Evolutionary conservation across 768 basidiomycete genomes (phyloP).

Genomic region (Tricholomella constricta): DNA sequence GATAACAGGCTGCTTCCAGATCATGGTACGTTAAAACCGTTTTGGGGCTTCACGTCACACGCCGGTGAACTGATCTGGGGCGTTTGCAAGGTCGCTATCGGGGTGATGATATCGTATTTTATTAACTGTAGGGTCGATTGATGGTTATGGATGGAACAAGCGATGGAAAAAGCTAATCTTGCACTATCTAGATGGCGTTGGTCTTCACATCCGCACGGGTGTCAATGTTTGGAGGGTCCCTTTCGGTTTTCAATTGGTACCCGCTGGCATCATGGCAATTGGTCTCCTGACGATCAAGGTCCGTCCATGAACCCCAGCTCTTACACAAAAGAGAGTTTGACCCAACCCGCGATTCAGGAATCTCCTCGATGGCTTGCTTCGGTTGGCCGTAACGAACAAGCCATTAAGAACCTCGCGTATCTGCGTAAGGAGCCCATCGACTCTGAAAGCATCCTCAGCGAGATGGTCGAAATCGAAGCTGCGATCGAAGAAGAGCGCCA

Average conservation of each 20-base stretch:
- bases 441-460: slow-evolving; percentile 50
- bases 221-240: slow-evolving; percentile 68
- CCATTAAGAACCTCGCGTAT: slow-evolving; percentile 62
- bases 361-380: slow-evolving; percentile 80
- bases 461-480: slow-evolving; percentile 81
- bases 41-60: background rate
- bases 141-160: background rate
- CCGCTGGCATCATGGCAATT: slow-evolving; percentile 69
- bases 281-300: slow-evolving; percentile 71
- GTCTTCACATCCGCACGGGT: slow-evolving; percentile 50
- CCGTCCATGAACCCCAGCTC: background rate
- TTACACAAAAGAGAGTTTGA: too few relatives aligned
- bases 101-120: slow-evolving; percentile 86
- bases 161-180: background rate
- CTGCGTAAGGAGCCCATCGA: slow-evolving; percentile 50
- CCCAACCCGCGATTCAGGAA: slow-evolving; percentile 42
- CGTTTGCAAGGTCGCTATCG: slow-evolving; percentile 57
- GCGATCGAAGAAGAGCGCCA: slow-evolving; percentile 74
- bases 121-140: slow-evolving; percentile 69
- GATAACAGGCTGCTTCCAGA: slow-evolving; percentile 85
- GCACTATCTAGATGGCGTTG: slow-evolving; percentile 54
- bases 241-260: slow-evolving; percentile 80
- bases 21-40: slow-evolving; percentile 53
- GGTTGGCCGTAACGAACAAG: slow-evolving; percentile 55
- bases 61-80: background rate